phyloP scores from a whole-genome alignment of 2,329 filamentous ascomycete species.

The Monilinia laxa region DNA sequence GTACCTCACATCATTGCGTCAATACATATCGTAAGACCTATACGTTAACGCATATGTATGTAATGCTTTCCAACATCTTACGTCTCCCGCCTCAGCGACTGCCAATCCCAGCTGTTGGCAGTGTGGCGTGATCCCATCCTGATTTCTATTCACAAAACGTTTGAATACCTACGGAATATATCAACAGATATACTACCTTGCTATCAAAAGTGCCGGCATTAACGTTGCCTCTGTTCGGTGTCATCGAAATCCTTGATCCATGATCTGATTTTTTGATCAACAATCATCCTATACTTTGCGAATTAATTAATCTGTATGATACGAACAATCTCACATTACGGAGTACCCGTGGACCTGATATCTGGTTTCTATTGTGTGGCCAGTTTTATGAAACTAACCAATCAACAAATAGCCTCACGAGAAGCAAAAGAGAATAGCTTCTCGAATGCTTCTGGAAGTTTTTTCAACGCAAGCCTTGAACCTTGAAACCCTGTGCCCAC shows the following conservation, averaged over 20 bases:
- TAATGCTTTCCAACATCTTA: background rate
- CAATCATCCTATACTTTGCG: background rate
- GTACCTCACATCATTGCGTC: conserved; percentile 3
- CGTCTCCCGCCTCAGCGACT: background rate
- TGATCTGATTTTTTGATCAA: background rate
- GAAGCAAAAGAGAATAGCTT: conserved; percentile 1
- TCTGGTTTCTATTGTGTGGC: background rate
- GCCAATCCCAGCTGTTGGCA: background rate
- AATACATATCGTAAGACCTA: background rate
- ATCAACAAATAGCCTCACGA: background rate
- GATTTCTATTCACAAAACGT: background rate
- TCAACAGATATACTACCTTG: background rate
- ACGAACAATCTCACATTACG: background rate
- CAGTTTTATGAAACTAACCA: background rate
- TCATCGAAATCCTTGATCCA: conserved; percentile 11
- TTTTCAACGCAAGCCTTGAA: conserved; percentile 10
- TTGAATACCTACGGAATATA: background rate
- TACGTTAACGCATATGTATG: conserved; percentile 1
- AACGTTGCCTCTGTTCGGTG: background rate
- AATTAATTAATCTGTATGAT: conserved; percentile 4
- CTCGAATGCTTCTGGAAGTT: conserved; percentile 16
- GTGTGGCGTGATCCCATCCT: background rate
- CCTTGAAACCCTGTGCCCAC: conserved; percentile 16
- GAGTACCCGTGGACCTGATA: background rate
- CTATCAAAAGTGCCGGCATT: background rate